Conservation (phyloP, 2,329 filamentous ascomycete species). For the Verticillium tricorpus region DNA sequence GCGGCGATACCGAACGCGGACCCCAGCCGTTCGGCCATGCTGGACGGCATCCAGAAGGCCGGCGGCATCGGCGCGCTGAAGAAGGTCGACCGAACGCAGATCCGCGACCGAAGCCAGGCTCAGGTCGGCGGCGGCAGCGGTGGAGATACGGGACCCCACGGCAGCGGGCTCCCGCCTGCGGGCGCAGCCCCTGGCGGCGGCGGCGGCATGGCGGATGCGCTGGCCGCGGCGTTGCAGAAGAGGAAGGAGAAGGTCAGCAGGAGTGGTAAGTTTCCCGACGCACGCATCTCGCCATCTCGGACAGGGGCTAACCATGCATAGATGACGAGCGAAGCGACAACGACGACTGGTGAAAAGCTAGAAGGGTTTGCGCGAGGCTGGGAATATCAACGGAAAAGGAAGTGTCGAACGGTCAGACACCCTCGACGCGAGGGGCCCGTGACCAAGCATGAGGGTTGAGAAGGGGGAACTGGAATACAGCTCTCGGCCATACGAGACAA, state of each 20-base stretch:
- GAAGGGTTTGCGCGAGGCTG: not conserved
- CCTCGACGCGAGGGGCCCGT: not conserved
- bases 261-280: conserved; percentile 67
- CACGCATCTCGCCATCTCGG: not conserved
- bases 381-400: not conserved
- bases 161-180: conserved; percentile 46
- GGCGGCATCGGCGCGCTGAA: conserved; percentile 65
- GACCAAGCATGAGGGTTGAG: not conserved
- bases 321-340: conserved; percentile 72
- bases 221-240: conserved; percentile 73
- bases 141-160: conserved; percentile 43
- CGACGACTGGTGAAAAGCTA: conserved; percentile 59
- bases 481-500: not conserved
- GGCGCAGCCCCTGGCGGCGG: conserved; percentile 47
- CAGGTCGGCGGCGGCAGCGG: conserved; percentile 46
- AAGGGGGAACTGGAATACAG: not conserved
- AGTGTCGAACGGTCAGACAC: not conserved
- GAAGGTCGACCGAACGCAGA: conserved; percentile 68
- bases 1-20: conserved; percentile 28
- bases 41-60: conserved; percentile 68
- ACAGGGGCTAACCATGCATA: conserved; percentile 29
- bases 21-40: conserved; percentile 52
- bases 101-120: conserved; percentile 67
- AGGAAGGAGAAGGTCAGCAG: conserved; percentile 92
- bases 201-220: conserved; percentile 73